These are phyloP conservation scores for Pseudomonodictys pantanalensis DNA, from an alignment of 495 filamentous ascomycete species.

Conservation along the genomic window DNA sequence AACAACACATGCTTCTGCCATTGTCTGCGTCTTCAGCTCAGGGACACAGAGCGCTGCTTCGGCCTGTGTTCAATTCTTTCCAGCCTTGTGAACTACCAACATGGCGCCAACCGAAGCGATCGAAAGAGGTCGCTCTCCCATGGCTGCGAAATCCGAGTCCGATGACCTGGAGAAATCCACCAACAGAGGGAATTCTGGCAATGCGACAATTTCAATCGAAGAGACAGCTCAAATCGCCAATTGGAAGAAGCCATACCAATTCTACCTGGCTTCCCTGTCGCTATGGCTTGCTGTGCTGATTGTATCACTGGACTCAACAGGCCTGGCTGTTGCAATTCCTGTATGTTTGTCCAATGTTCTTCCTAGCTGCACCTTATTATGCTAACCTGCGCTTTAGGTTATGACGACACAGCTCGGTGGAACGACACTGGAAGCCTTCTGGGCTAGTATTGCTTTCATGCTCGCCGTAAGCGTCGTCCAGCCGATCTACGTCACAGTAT, in stretches of 20 bases:
- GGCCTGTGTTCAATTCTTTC: not conserved
- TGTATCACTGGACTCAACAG: constrained; percentile 1
- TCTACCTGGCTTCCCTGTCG: not conserved
- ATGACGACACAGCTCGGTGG: not conserved
- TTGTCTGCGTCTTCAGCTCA: not conserved
- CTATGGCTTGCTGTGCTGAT: not conserved
- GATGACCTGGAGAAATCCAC: not conserved
- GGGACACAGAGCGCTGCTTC: not conserved
- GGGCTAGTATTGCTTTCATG: constrained; percentile 1
- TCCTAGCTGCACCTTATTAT: not conserved
- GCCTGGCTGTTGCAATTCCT: not conserved
- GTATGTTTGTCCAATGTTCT: not conserved
- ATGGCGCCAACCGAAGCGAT: not conserved
- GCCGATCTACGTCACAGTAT: constrained; percentile 13
- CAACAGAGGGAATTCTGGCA: not conserved
- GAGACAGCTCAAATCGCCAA: not conserved
- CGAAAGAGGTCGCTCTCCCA: not conserved
- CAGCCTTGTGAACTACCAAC: not conserved
- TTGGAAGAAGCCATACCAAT: not conserved
- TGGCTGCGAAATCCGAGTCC: not conserved
- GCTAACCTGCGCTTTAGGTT: not conserved
- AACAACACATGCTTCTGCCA: not conserved
- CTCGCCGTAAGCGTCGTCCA: constrained; percentile 2
- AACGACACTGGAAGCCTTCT: constrained; percentile 4
- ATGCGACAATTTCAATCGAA: not conserved